These are phyloP conservation scores for Cyberlindnera americana DNA, from an alignment of 805 yeast species.

Conservation along the genomic window DNA sequence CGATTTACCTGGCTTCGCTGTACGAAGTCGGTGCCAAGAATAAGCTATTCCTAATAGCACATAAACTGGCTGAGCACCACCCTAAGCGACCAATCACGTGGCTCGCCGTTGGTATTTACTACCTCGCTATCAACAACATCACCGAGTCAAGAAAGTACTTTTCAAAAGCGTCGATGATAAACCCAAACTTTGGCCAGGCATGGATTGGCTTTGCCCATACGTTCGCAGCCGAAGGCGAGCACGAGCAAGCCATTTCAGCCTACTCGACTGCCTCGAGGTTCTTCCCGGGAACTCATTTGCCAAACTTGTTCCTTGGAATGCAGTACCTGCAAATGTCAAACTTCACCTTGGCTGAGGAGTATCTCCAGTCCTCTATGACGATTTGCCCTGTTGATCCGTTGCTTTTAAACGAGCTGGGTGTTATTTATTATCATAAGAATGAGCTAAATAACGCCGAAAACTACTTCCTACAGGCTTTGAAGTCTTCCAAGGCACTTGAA, in stretches of 20 bases:
- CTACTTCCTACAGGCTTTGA: constrained; percentile 66
- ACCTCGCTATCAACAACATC: constrained; percentile 66
- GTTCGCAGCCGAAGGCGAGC: constrained; percentile 97
- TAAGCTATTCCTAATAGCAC: constrained; percentile 75
- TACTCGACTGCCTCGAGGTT: constrained; percentile 92
- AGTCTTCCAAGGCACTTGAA: constrained; percentile 62
- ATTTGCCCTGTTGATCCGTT: constrained; percentile 86
- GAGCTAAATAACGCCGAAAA: constrained; percentile 67
- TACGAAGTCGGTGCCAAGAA: constrained; percentile 82
- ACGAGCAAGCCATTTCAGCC: constrained; percentile 96
- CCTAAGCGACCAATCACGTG: constrained; percentile 84
- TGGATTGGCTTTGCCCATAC: constrained; percentile 99
- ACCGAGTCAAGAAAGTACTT: constrained; percentile 84
- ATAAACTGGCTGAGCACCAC: constrained; percentile 78
- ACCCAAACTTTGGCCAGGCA: constrained; percentile 89
- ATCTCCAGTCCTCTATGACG: constrained; percentile 66
- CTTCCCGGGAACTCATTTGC: constrained; percentile 88
- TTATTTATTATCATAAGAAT: constrained; percentile 74
- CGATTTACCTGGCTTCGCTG: constrained; percentile 77
- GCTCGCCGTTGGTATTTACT: constrained; percentile 91
- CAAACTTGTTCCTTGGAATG: constrained; percentile 90
- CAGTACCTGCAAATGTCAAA: constrained; percentile 90
- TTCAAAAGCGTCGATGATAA: constrained; percentile 81
- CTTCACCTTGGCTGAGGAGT: constrained; percentile 79
- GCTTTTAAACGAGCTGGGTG: constrained; percentile 88